Evolutionary conservation across 1,284 basidiomycete species (phyloP).

Genomic region (Heterobasidion parviporum): DNA sequence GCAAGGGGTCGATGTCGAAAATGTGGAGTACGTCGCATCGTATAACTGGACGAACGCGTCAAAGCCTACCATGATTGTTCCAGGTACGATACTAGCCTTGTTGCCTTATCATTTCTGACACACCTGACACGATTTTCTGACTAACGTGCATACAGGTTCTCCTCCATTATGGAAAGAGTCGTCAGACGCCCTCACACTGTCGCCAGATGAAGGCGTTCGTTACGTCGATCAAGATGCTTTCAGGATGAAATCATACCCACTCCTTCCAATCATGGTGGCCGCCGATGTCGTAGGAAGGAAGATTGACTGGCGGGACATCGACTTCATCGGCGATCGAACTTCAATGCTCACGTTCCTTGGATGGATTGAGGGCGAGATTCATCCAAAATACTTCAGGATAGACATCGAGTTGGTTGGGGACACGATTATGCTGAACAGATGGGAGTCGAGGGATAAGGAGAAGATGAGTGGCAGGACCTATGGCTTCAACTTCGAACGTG

Average conservation of each 20-base stretch:
- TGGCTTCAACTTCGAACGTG: conserved; percentile 40
- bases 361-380: conserved; percentile 29
- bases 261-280: conserved; percentile 42
- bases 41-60: conserved; percentile 37
- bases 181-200: conserved; percentile 35
- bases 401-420: conserved; percentile 30
- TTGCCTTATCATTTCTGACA: background rate
- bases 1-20: conserved; percentile 8
- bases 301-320: conserved; percentile 39
- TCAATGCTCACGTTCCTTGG: conserved; percentile 45
- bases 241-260: conserved; percentile 28
- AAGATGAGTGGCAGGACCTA: conserved; percentile 27
- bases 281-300: conserved; percentile 31
- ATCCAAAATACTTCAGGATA: background rate
- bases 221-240: conserved; percentile 45
- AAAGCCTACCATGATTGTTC: conserved; percentile 40
- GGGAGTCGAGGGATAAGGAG: conserved; percentile 28
- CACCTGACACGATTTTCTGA: background rate
- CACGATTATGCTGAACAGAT: conserved; percentile 46
- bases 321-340: conserved; percentile 53
- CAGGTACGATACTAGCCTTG: conserved; percentile 25
- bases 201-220: conserved; percentile 34
- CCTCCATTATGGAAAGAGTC: conserved; percentile 42
- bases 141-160: conserved; percentile 28
- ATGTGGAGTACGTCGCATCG: conserved; percentile 35